Evolutionary conservation across 257 asterid genomes (phyloP), one percentile per base, ranked within the genome.

Genomic region (Solanum appendiculatum): DNA sequence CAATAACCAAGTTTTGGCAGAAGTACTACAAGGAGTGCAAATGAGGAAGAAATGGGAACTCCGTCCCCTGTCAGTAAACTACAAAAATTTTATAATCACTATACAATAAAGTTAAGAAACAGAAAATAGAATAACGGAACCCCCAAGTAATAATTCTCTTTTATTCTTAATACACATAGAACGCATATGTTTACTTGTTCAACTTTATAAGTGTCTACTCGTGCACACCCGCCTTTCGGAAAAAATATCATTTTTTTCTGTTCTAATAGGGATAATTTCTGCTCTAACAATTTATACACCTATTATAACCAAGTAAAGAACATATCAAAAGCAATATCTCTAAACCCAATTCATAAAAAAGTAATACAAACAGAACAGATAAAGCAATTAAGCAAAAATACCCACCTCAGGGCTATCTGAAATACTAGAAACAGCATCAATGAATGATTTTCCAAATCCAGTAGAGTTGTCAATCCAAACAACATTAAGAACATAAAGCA

Each of bases 381-480:
- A 64, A 40, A 40, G 33, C 16, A 23, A 74, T 3, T 44, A 12
- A 74, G 20, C 63, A 83, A 29, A 14, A 9, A 14, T 2, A 81
- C 90, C 31, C 60, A 97, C 99, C 99, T 97, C 99, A 3, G 90
- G 99, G 89, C 96, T 93, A 27, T 89, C 96, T 36, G 98, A 93
- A 89, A 96, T 13, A 91, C 78, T 84, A 37, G 97, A 93, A 88
- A 96, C 91, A 63, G 96, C 92, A 64, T 88, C 93, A 80, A 94
- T 89, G 89, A 93, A 97, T 46, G 68, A 89, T 90, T 96, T 96
- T 34, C 99, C 98, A 66, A 90, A 95, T 34, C 99, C 98, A 73
- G 99, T 95, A 46, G 96, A 88, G 86, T 93, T 92, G 82, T 96
- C 99, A 83, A 96, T 92, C 99, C 99, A 97, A 69, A 84, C 90